Conservation (phyloP, 2,329 filamentous ascomycete species). For the Pseudogymnoascus sp. region DNA sequence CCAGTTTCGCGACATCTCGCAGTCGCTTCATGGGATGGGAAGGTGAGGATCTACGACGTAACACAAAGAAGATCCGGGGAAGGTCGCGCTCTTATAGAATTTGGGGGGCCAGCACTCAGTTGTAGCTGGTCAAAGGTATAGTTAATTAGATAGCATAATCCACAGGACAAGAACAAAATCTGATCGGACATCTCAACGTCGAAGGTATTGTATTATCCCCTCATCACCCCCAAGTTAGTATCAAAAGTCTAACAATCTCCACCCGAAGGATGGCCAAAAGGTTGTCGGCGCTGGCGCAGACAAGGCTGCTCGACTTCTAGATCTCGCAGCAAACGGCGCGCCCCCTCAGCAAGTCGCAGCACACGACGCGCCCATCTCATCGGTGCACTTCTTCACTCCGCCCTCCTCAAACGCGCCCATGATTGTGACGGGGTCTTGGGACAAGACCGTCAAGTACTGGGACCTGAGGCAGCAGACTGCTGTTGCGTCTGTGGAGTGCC, state of each 20-base stretch:
- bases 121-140: slow-evolving; percentile 82
- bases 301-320: slow-evolving; percentile 82
- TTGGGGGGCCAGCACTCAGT: slow-evolving; percentile 75
- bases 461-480: slow-evolving; percentile 61
- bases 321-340: slow-evolving; percentile 61
- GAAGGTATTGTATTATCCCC: not conserved
- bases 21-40: slow-evolving; percentile 94
- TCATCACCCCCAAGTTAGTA: slow-evolving; percentile 13
- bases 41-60: slow-evolving; percentile 94
- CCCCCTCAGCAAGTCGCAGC: slow-evolving; percentile 62
- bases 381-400: slow-evolving; percentile 67
- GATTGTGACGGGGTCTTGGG: slow-evolving; percentile 87
- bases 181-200: slow-evolving; percentile 5
- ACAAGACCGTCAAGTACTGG: slow-evolving; percentile 88
- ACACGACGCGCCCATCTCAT: slow-evolving; percentile 76
- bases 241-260: not conserved
- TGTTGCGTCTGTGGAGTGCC: slow-evolving; percentile 57
- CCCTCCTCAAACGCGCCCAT: slow-evolving; percentile 60
- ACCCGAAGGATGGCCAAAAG: slow-evolving; percentile 73
- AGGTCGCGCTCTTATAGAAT: slow-evolving; percentile 78
- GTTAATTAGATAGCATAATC: slow-evolving; percentile 7
- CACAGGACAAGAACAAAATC: slow-evolving; percentile 2
- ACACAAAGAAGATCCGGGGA: slow-evolving; percentile 64
- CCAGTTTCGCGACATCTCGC: slow-evolving; percentile 72
- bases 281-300: slow-evolving; percentile 82